Percentiles rank a stretch among this genome's conserved stretches.
These are phyloP conservation scores for Amaranthus palmeri DNA, from an alignment of 148 eudicot species.

Conservation along the genomic window DNA sequence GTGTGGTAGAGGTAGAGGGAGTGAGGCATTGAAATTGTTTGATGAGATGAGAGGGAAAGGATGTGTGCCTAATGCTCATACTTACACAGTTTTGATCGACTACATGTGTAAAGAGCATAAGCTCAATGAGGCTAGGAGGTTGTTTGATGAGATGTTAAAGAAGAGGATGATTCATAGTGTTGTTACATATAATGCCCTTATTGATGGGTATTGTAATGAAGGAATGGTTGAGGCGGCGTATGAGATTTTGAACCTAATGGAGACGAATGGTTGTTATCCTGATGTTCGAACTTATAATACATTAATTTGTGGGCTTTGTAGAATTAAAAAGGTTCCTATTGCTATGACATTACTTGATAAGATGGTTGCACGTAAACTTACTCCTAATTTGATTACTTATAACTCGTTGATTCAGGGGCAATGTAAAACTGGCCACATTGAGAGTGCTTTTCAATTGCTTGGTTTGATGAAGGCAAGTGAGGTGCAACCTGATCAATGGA, in stretches of 20 bases:
- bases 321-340: conserved; percentile 41
- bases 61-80: conserved; percentile 65
- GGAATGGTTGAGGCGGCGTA: conserved; percentile 58
- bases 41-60: conserved; percentile 63
- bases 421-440: conserved; percentile 60
- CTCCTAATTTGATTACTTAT: conserved; percentile 57
- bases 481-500: conserved; percentile 61
- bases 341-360: conserved; percentile 67
- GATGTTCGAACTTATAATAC: conserved; percentile 73
- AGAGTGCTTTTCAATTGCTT: conserved; percentile 60
- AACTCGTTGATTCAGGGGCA: conserved; percentile 68
- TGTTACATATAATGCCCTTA: conserved; percentile 71
- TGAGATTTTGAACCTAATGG: conserved; percentile 53
- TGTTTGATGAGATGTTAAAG: conserved; percentile 43
- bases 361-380: conserved; percentile 52
- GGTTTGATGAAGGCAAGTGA: conserved; percentile 51
- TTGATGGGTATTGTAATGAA: conserved; percentile 70
- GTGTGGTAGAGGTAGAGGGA: conserved; percentile 48
- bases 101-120: conserved; percentile 48
- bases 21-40: conserved; percentile 50
- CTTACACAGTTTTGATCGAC: conserved; percentile 70
- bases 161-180: conserved; percentile 47
- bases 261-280: conserved; percentile 45
- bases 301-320: conserved; percentile 73
- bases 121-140: conserved; percentile 52